phyloP scores from a whole-genome alignment of 306 rosid species.

The Lathyrus sativus region DNA sequence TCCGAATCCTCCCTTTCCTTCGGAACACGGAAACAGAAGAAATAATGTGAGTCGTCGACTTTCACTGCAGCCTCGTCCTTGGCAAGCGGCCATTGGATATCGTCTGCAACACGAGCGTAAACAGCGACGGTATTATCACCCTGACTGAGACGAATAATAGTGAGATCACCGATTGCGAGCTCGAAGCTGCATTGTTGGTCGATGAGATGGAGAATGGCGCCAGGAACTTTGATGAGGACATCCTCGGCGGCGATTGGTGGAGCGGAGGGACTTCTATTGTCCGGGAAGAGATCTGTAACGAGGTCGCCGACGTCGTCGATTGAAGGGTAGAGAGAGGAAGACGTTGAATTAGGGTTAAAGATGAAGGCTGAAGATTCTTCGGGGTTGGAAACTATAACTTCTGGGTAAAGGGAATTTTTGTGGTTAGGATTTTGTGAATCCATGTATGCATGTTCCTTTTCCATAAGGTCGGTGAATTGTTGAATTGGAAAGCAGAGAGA shows the following conservation, averaged over 20 bases:
- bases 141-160: conserved; percentile 54
- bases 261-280: conserved; percentile 43
- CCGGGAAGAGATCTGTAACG: conserved; percentile 54
- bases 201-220: conserved; percentile 80
- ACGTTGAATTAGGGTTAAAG: conserved; percentile 14
- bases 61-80: conserved; percentile 75
- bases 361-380: conserved; percentile 27
- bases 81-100: conserved; percentile 85
- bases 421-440: conserved; percentile 41
- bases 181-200: conserved; percentile 77
- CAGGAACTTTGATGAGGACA: conserved; percentile 66
- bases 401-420: conserved; percentile 44
- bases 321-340: conserved; percentile 58
- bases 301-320: conserved; percentile 51
- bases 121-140: conserved; percentile 51
- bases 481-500: conserved; percentile 16
- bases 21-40: conserved; percentile 61
- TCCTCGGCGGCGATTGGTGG: conserved; percentile 54
- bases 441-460: conserved; percentile 42
- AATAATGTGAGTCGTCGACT: conserved; percentile 81
- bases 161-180: conserved; percentile 77
- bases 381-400: conserved; percentile 40
- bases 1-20: conserved; percentile 41
- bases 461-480: background rate
- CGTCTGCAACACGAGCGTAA: conserved; percentile 59